phyloP scores from a whole-genome alignment of 2,329 filamentous ascomycete species.

The Myriosclerotinia duriaeana region DNA sequence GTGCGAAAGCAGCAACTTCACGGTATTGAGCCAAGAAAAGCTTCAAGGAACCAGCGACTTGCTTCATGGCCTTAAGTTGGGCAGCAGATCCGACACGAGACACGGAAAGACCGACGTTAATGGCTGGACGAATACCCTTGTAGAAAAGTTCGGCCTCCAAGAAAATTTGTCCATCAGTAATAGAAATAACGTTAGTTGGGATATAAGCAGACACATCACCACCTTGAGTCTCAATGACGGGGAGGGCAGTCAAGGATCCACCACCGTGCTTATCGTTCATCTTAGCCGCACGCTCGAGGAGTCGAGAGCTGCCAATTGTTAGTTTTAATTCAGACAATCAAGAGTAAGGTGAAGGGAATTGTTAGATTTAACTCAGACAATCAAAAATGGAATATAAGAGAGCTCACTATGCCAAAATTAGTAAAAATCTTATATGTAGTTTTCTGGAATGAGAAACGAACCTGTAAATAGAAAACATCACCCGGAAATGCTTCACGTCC shows the following conservation, averaged over 20 bases:
- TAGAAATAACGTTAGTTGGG: slow-evolving; percentile 99
- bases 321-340: no score
- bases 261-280: slow-evolving; percentile 94
- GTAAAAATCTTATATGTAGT: no score
- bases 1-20: slow-evolving; percentile 98
- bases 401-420: no score
- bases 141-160: slow-evolving; percentile 99
- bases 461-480: slow-evolving; percentile 97
- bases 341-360: no score
- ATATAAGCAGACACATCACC: slow-evolving; percentile 99
- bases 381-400: no score
- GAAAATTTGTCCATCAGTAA: slow-evolving; percentile 99
- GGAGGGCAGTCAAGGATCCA: slow-evolving; percentile 95
- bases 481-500: slow-evolving; percentile 99
- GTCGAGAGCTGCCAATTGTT: slow-evolving; percentile 62
- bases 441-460: no score
- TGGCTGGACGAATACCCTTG: slow-evolving; percentile 99
- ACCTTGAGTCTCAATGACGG: slow-evolving; percentile 99
- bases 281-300: slow-evolving; percentile 99
- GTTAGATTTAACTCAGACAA: no score
- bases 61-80: slow-evolving; percentile 99
- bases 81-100: slow-evolving; percentile 99
- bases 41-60: slow-evolving; percentile 99
- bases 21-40: slow-evolving; percentile 99
- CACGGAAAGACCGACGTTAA: slow-evolving; percentile 99